These are phyloP conservation scores for Coniochaeta sp. DNA, from an alignment of 2,329 filamentous ascomycete genomes.

Conservation along the genomic window DNA sequence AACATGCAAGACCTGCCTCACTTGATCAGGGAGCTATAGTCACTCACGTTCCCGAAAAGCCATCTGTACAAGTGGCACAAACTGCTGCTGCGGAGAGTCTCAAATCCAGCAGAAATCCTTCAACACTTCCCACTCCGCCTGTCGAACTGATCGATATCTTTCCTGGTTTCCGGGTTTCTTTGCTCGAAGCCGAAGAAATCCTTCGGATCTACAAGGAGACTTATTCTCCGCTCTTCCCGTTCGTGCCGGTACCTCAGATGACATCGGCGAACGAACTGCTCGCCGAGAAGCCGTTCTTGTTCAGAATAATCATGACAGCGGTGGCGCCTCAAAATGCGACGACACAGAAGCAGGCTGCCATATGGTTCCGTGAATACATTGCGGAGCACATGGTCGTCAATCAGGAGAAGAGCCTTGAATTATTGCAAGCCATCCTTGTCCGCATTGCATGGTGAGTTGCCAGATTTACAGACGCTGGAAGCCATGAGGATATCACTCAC, in stretches of 20 bases:
- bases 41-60: neutral
- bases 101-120: neutral
- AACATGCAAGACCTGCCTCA: neutral
- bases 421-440: slow-evolving; percentile 30
- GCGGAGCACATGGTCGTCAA: slow-evolving; percentile 28
- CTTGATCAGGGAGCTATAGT: neutral
- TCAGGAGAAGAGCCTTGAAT: slow-evolving; percentile 25
- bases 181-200: slow-evolving; percentile 24
- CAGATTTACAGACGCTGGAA: neutral
- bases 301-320: slow-evolving; percentile 28
- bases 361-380: slow-evolving; percentile 28
- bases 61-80: neutral
- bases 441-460: slow-evolving; percentile 27
- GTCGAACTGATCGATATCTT: slow-evolving; percentile 20
- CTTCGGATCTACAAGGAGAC: slow-evolving; percentile 6
- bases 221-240: slow-evolving; percentile 21
- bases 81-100: neutral
- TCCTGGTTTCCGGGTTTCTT: slow-evolving; percentile 25
- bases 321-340: slow-evolving; percentile 22
- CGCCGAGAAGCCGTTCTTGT: slow-evolving; percentile 23
- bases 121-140: neutral
- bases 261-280: slow-evolving; percentile 22
- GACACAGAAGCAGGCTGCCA: slow-evolving; percentile 22
- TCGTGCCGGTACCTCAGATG: slow-evolving; percentile 22
- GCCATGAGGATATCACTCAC: neutral